These are phyloP conservation scores for Colletotrichum tamarilloi DNA, from an alignment of 2,329 filamentous ascomycete species.

Conservation along the genomic window DNA sequence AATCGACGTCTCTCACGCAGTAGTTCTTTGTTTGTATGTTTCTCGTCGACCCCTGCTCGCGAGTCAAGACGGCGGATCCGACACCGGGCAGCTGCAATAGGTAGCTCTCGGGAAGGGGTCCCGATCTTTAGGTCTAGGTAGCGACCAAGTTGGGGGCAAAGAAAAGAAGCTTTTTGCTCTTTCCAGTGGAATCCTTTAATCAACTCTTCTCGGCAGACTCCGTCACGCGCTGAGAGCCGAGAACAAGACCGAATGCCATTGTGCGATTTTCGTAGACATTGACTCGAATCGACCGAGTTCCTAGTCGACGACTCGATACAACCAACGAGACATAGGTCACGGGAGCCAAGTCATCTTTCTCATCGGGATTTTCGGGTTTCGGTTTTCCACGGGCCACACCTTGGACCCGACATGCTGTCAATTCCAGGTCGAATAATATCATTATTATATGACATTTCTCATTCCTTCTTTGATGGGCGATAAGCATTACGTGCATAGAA, in stretches of 20 bases:
- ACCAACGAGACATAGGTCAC: background rate
- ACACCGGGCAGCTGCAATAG: conserved; percentile 15
- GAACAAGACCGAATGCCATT: conserved; percentile 5
- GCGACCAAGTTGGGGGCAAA: background rate
- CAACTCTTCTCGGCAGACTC: conserved; percentile 16
- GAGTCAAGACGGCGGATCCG: conserved; percentile 35
- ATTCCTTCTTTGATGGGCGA: background rate
- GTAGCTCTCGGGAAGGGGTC: background rate
- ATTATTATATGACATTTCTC: conserved; percentile 8
- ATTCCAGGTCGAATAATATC: conserved; percentile 4
- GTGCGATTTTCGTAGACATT: background rate
- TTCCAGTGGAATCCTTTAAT: background rate
- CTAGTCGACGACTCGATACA: background rate
- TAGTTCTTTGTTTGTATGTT: conserved; percentile 19
- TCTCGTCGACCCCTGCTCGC: background rate
- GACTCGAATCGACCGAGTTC: background rate
- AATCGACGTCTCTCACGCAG: background rate
- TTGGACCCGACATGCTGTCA: background rate
- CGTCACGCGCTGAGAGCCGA: conserved; percentile 2
- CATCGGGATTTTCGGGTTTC: background rate
- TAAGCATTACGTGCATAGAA: conserved; percentile 5
- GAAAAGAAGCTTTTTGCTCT: conserved; percentile 22
- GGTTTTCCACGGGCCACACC: background rate
- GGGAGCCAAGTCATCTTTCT: conserved; percentile 19
- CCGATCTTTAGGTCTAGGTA: conserved; percentile 17